phyloP scores from a whole-genome alignment of 305 asterid genomes.

The Fraxinus angustifolia region DNA sequence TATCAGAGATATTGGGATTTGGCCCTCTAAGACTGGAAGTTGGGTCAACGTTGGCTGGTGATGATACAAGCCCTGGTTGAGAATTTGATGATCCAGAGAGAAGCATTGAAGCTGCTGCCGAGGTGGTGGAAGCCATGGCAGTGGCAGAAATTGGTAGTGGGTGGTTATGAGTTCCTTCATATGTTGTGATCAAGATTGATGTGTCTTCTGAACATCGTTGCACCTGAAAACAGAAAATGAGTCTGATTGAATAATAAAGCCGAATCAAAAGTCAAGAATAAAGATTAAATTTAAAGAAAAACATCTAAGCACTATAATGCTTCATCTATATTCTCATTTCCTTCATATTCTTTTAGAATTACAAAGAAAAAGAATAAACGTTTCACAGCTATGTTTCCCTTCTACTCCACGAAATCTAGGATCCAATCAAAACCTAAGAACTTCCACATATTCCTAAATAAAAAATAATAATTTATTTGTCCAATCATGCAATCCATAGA shows the following conservation, averaged over 20 bases:
- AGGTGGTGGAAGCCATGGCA: constrained; percentile 90
- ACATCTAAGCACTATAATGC: not conserved
- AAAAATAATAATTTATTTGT: not conserved
- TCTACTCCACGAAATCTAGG: not conserved
- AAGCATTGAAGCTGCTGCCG: constrained; percentile 93
- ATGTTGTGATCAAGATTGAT: constrained; percentile 75
- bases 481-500: not conserved
- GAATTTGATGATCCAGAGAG: constrained; percentile 69
- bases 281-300: not conserved
- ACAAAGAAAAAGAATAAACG: not conserved
- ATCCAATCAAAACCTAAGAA: not conserved
- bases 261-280: not conserved
- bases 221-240: constrained; percentile 37
- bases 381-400: not conserved
- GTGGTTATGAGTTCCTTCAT: constrained; percentile 85
- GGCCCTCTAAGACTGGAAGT: constrained; percentile 29
- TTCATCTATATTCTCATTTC: not conserved
- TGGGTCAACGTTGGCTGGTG: constrained; percentile 21
- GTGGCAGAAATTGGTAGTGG: constrained; percentile 75
- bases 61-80: constrained; percentile 23
- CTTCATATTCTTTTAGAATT: not conserved
- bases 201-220: constrained; percentile 67
- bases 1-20: constrained; percentile 18
- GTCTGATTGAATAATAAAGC: not conserved
- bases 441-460: not conserved